These are phyloP conservation scores for Colletotrichum higginsianum DNA, from an alignment of 2,329 filamentous ascomycete genomes.

Conservation along the genomic window DNA sequence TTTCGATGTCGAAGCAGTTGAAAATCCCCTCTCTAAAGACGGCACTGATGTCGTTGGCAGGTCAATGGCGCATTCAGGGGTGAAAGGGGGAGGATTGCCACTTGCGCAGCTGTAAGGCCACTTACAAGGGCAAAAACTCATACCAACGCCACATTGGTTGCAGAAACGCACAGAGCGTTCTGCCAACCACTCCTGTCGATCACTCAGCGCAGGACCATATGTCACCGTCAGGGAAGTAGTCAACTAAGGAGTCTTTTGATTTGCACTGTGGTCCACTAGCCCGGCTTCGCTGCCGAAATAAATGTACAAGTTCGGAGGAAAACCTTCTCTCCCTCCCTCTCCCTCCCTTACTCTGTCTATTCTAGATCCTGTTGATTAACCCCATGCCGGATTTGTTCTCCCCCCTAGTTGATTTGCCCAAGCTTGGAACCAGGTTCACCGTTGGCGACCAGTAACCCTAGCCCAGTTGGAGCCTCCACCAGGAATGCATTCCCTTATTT, in stretches of 20 bases:
- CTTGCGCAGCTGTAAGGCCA: no score
- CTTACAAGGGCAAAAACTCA: no score
- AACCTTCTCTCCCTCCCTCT: slow-evolving; percentile 15
- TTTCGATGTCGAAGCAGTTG: no score
- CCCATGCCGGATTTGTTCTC: not conserved
- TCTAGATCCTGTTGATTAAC: slow-evolving; percentile 5
- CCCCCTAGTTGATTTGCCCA: not conserved
- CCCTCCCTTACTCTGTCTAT: not conserved
- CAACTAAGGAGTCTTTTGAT: slow-evolving; percentile 33
- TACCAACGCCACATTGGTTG: no score
- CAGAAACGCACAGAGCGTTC: not conserved
- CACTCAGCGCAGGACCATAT: not conserved
- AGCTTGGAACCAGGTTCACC: slow-evolving; percentile 7
- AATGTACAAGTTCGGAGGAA: slow-evolving; percentile 42
- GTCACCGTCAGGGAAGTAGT: not conserved
- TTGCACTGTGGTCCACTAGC: slow-evolving; percentile 29
- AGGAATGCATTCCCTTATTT: not conserved
- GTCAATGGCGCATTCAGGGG: no score
- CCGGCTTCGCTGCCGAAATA: slow-evolving; percentile 27
- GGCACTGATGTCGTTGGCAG: no score
- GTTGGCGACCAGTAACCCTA: slow-evolving; percentile 40
- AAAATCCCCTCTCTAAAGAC: no score
- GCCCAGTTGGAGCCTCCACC: not conserved
- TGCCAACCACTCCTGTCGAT: not conserved
- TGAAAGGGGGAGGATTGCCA: no score